A percentile compares a stretch with the other conserved stretches of the same genome.
These are phyloP conservation scores for Holtermanniella nyarrowii DNA, from an alignment of 768 basidiomycete species.

Conservation along the genomic window DNA sequence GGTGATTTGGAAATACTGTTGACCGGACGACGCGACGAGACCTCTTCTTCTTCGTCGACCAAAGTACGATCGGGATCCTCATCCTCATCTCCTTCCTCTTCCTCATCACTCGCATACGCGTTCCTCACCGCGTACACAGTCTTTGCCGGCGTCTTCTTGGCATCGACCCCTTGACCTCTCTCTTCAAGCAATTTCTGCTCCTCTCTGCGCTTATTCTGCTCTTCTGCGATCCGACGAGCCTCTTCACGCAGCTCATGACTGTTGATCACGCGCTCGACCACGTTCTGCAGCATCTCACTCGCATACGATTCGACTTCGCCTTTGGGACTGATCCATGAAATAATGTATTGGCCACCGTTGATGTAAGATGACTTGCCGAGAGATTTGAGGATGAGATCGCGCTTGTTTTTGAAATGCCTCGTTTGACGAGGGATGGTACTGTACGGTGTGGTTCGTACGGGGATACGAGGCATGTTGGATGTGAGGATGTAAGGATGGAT, in stretches of 20 bases:
- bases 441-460: conserved; percentile 41
- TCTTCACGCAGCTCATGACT: conserved; percentile 24
- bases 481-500: not conserved
- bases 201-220: conserved; percentile 28
- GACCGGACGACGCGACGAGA: not conserved
- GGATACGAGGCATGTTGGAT: conserved; percentile 39
- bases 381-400: conserved; percentile 39
- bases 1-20: conserved; percentile 7
- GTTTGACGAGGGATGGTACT: conserved; percentile 39
- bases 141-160: conserved; percentile 10
- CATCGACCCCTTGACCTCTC: conserved; percentile 22
- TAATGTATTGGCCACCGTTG: conserved; percentile 43
- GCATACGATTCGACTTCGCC: conserved; percentile 43
- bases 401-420: conserved; percentile 41
- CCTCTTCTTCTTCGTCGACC: conserved; percentile 22
- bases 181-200: conserved; percentile 28
- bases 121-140: conserved; percentile 10
- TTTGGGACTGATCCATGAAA: conserved; percentile 40
- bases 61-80: conserved; percentile 28
- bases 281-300: conserved; percentile 39
- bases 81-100: conserved; percentile 7
- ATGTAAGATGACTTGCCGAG: conserved; percentile 41
- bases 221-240: conserved; percentile 19
- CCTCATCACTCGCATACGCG: conserved; percentile 11
- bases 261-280: conserved; percentile 21